Evolutionary conservation across 2,329 filamentous ascomycete species (phyloP), one percentile per base, ranked within the genome.

Genomic region (Alternaria tenuissima): DNA sequence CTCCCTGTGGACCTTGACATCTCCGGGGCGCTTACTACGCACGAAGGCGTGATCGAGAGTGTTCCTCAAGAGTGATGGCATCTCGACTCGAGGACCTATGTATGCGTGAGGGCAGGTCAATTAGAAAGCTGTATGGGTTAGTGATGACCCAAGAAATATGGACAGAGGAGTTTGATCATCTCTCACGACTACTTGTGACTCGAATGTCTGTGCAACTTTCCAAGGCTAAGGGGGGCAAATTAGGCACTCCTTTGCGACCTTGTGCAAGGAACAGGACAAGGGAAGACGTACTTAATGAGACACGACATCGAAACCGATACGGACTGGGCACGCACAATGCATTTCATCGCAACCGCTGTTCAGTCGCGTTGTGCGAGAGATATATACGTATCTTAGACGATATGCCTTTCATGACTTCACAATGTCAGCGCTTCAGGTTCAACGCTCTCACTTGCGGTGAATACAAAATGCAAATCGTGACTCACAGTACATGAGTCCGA

Each of bases 1-100:
- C n/a, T n/a, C n/a, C n/a, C n/a, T n/a, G n/a, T 59, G 57, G 16
- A 68, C 34, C 8, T 61, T 57, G 7, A 64, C 57, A 0, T 49
- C 22, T 9, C 54, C 47, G 2, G 64, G 63, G 4, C 48, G 55
- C 36, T 55, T 64, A 12, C 55, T 57, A n/a, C 57, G 61, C 7
- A 62, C 59, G 14, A 63, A 36, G 2, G 60, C 36, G 8, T 61
- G 30, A 5, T 57, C 36, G 3, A 24, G 47, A 8, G 18, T 57
- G 9, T 16, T 42, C 12, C 34, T 53, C n/a, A 43, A 34, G 14
- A 42, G 46, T 16, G 46, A 51, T 7, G 38, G 44, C 54, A 56
- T 56, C 7, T 36, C 9, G 5, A 7, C 16, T n/a, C 7, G 32
- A 4, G 6, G 20, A 24, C 7, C 14, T 24, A 6, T 49, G 20